Evolutionary conservation across 345 rosid species (phyloP).

Genomic region (Ceriops tagal): DNA sequence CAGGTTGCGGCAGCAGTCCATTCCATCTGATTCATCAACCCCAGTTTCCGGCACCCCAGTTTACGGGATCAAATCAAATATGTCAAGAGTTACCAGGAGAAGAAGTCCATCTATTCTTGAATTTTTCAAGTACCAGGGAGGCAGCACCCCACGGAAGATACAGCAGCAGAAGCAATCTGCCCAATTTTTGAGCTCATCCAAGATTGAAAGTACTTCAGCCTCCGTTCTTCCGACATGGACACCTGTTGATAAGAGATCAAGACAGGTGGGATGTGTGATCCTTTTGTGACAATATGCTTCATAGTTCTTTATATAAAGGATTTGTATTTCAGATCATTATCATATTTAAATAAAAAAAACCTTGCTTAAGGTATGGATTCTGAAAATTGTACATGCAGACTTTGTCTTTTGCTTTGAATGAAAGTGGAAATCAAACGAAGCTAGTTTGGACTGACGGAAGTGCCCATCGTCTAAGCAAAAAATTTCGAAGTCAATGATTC

Average conservation of each 20-base stretch:
- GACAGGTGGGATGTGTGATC: constrained; percentile 43
- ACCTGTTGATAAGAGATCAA: constrained; percentile 71
- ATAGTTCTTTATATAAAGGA: too few species aligned
- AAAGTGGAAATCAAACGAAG: constrained; percentile 63
- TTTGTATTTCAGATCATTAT: too few species aligned
- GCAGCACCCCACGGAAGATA: constrained; percentile 38
- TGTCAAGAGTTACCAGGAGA: constrained; percentile 47
- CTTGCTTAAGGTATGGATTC: not conserved
- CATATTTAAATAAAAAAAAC: too few species aligned
- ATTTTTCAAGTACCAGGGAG: constrained; percentile 72
- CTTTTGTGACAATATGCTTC: not conserved
- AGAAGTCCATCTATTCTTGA: constrained; percentile 80
- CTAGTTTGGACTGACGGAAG: constrained; percentile 66
- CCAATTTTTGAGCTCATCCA: constrained; percentile 34
- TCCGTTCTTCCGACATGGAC: constrained; percentile 47
- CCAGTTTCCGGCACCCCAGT: constrained; percentile 29
- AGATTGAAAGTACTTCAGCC: constrained; percentile 34
- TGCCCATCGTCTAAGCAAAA: constrained; percentile 30
- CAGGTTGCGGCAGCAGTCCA: constrained; percentile 56
- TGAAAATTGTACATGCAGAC: constrained; percentile 37
- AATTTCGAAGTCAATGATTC: constrained; percentile 18
- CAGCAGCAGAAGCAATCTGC: constrained; percentile 46
- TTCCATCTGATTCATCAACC: constrained; percentile 44
- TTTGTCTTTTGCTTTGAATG: constrained; percentile 50
- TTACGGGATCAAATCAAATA: constrained; percentile 31